Evolutionary conservation across 352 stramenopile species (phyloP).

Genomic region (Phytophthora capsici): DNA sequence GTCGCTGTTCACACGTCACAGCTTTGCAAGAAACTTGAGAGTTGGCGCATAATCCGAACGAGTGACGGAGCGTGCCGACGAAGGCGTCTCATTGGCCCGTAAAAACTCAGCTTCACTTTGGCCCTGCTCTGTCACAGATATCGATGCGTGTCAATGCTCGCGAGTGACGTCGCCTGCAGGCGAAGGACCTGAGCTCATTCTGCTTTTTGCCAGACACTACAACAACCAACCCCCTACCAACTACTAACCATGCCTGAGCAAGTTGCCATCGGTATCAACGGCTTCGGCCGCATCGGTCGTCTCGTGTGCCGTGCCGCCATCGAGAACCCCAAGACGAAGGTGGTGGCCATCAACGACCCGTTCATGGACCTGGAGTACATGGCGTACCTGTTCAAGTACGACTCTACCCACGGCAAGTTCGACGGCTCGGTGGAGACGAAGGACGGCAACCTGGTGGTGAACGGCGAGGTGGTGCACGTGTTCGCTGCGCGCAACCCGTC

Average conservation of each 20-base stretch:
- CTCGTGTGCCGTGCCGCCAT: constrained; percentile 93
- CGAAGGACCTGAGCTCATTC: too few species aligned
- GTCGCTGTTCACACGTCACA: too few species aligned
- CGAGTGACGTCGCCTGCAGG: too few species aligned
- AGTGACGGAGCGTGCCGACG: too few species aligned
- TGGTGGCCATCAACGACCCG: constrained; percentile 95
- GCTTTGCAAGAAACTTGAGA: too few species aligned
- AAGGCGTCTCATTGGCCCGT: too few species aligned
- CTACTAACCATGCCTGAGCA: constrained; percentile 14
- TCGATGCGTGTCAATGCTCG: too few species aligned
- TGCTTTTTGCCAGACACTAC: too few species aligned
- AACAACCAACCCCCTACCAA: background rate
- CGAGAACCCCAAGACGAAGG: constrained; percentile 84
- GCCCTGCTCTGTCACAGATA: too few species aligned
- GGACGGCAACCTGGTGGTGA: constrained; percentile 88
- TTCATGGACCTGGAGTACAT: constrained; percentile 97
- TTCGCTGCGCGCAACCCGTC: constrained; percentile 93
- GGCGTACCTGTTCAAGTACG: constrained; percentile 92
- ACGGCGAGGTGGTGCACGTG: constrained; percentile 93
- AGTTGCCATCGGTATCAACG: constrained; percentile 97
- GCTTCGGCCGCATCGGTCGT: constrained; percentile 98
- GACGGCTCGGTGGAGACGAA: constrained; percentile 82
- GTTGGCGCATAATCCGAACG: too few species aligned
- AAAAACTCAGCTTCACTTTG: too few species aligned
- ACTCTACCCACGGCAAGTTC: constrained; percentile 93